Conservation (phyloP, 345 rosid genomes). For the Sonneratia alba region DNA sequence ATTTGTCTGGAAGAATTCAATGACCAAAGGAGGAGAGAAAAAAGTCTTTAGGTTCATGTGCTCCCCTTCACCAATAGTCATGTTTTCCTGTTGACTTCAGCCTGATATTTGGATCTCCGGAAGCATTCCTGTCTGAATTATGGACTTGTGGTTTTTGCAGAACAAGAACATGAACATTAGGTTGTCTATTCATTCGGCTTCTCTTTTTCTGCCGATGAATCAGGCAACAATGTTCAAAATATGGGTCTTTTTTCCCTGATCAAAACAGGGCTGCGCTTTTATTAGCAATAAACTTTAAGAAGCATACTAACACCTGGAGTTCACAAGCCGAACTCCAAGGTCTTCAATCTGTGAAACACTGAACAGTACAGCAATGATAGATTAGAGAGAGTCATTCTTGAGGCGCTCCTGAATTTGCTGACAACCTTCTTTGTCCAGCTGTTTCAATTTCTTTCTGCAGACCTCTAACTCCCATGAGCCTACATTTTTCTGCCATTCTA, state of each 20-base stretch:
- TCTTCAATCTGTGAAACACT: too few relatives aligned
- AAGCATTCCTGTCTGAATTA: not conserved
- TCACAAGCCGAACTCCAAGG: too few relatives aligned
- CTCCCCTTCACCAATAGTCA: not conserved
- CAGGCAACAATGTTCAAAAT: not conserved
- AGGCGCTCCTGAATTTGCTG: too few relatives aligned
- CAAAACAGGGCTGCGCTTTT: too few relatives aligned
- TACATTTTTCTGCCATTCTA: too few relatives aligned
- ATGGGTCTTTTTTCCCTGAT: not conserved
- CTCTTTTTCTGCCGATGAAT: not conserved
- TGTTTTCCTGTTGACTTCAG: not conserved
- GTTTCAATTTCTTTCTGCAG: too few relatives aligned
- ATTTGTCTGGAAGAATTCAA: not conserved
- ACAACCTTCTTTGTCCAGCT: too few relatives aligned
- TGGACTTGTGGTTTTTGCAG: not conserved
- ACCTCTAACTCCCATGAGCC: too few relatives aligned
- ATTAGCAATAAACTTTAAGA: too few relatives aligned
- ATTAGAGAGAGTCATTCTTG: too few relatives aligned
- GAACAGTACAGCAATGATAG: too few relatives aligned
- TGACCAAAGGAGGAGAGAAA: not conserved
- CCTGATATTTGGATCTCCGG: not conserved
- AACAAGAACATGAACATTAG: not conserved
- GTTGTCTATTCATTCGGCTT: not conserved
- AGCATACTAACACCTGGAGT: too few relatives aligned
- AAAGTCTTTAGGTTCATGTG: not conserved